Evolutionary conservation across 805 yeast genomes (phyloP).

Genomic region (Zygosaccharomyces kombuchaensis): DNA sequence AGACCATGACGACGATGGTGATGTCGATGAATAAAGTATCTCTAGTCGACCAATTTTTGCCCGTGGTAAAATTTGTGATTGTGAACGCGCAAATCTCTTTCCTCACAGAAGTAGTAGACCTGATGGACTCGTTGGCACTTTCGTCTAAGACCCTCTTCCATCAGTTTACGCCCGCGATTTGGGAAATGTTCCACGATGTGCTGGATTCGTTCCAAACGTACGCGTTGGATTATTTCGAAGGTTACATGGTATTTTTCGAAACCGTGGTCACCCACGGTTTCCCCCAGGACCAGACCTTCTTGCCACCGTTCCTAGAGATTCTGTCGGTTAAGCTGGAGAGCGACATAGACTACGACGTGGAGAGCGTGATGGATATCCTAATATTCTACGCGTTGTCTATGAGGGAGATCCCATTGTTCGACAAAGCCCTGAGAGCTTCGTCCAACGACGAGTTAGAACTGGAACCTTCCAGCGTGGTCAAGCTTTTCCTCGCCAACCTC

Average conservation of each 20-base stretch:
- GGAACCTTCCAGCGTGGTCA: constrained; percentile 46
- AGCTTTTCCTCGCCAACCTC: constrained; percentile 59
- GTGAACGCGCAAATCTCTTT: constrained; percentile 56
- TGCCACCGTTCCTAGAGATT: constrained; percentile 28
- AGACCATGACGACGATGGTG: constrained; percentile 70
- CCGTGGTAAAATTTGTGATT: constrained; percentile 56
- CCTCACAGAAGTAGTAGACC: constrained; percentile 58
- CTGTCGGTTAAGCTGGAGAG: constrained; percentile 29
- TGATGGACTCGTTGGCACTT: constrained; percentile 52
- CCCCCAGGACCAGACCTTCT: constrained; percentile 30
- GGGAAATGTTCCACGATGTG: constrained; percentile 49
- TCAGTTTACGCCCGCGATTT: constrained; percentile 46
- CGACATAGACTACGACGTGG: constrained; percentile 38
- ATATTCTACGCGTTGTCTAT: constrained; percentile 30
- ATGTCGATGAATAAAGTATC: constrained; percentile 58
- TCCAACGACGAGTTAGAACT: constrained; percentile 35
- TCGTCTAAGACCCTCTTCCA: constrained; percentile 44
- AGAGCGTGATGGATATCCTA: constrained; percentile 35
- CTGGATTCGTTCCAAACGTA: constrained; percentile 54
- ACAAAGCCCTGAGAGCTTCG: constrained; percentile 20
- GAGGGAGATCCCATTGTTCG: constrained; percentile 32
- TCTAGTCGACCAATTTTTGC: constrained; percentile 51
- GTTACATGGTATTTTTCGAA: constrained; percentile 54
- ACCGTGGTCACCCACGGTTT: constrained; percentile 51
- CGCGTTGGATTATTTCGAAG: constrained; percentile 56